These are phyloP conservation scores for Rosa persica DNA, from an alignment of 306 rosid genomes.

Conservation along the genomic window DNA sequence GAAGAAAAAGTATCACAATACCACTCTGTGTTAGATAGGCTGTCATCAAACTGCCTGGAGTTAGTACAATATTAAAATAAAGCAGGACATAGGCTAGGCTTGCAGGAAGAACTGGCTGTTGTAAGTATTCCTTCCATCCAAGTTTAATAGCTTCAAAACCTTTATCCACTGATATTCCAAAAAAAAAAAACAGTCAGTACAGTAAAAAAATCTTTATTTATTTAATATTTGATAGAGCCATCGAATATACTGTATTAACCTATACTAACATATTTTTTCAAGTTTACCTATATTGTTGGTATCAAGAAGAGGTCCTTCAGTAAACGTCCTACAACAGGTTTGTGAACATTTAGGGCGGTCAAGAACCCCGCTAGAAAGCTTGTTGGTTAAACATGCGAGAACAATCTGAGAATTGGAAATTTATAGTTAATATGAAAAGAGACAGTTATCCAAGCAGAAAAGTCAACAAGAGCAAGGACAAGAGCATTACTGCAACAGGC, in stretches of 20 bases:
- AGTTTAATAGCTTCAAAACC: slow-evolving; percentile 79
- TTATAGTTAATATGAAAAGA: slow-evolving; percentile 15
- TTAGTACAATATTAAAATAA: slow-evolving; percentile 80
- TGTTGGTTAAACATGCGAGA: slow-evolving; percentile 76
- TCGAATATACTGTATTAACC: neutral
- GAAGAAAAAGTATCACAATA: slow-evolving; percentile 24
- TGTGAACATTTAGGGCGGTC: slow-evolving; percentile 78
- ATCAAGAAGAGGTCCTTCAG: slow-evolving; percentile 44
- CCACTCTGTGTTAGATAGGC: slow-evolving; percentile 89
- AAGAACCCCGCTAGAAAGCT: slow-evolving; percentile 92
- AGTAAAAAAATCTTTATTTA: slow-evolving; percentile 1
- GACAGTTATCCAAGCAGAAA: neutral
- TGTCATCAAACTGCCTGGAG: slow-evolving; percentile 98
- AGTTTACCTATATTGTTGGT: slow-evolving; percentile 55
- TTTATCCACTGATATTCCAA: slow-evolving; percentile 56
- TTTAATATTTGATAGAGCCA: neutral
- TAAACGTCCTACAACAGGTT: slow-evolving; percentile 46
- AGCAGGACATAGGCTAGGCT: slow-evolving; percentile 90
- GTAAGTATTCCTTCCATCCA: slow-evolving; percentile 90
- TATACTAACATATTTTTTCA: neutral
- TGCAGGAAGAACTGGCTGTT: slow-evolving; percentile 95
- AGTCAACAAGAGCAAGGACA: slow-evolving; percentile 33
- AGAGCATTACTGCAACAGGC: slow-evolving; percentile 65
- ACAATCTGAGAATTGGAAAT: slow-evolving; percentile 46
- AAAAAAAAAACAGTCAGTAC: slow-evolving; percentile 29